Percentiles rank a stretch among this genome's conserved stretches.
Conservation (phyloP, 2,329 filamentous ascomycete genomes). For the Neoarthrinium moseri region DNA sequence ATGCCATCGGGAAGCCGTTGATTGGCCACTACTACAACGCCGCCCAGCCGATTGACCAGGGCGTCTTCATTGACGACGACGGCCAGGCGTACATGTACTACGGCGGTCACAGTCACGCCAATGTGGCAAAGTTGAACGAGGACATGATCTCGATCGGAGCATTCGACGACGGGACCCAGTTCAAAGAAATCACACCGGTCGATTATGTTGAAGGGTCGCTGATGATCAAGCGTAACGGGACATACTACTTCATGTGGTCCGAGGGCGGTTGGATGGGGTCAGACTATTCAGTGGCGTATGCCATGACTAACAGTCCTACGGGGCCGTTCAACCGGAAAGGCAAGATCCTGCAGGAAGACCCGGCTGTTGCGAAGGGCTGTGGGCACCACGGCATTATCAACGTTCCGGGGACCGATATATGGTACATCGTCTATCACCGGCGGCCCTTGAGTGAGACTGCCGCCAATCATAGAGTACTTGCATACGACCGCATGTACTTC, state of each 20-base stretch:
- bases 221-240: constrained; percentile 39
- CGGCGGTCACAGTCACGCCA: constrained; percentile 40
- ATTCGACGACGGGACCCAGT: constrained; percentile 37
- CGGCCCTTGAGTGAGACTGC: constrained; percentile 40
- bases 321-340: constrained; percentile 38
- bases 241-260: constrained; percentile 44
- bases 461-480: constrained; percentile 44
- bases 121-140: constrained; percentile 39
- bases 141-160: constrained; percentile 42
- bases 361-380: constrained; percentile 32
- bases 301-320: constrained; percentile 35
- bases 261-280: constrained; percentile 45
- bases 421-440: constrained; percentile 46
- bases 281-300: constrained; percentile 43
- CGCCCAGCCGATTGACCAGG: constrained; percentile 47
- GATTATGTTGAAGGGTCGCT: constrained; percentile 43
- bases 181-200: constrained; percentile 44
- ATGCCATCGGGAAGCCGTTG: constrained; percentile 39
- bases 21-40: constrained; percentile 42
- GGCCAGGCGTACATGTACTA: constrained; percentile 42
- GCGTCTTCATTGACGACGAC: constrained; percentile 40
- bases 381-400: constrained; percentile 41
- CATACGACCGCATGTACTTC: constrained; percentile 49
- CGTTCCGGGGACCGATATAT: constrained; percentile 35
- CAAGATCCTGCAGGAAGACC: constrained; percentile 36